Conservation (phyloP, 108 stramenopile species). For the Bacterosira constricta region DNA sequence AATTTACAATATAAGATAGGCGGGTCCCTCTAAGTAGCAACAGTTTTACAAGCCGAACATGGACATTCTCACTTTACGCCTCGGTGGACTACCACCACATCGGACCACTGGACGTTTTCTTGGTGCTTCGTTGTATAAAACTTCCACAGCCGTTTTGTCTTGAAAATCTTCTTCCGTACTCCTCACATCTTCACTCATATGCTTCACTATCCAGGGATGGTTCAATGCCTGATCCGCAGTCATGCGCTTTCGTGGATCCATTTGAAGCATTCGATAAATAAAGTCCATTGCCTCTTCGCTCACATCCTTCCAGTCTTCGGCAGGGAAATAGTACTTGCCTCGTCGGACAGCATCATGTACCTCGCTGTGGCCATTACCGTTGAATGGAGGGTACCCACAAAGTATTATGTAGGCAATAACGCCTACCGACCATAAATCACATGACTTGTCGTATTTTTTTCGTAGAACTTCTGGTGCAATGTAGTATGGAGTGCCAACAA, state of each 20-base stretch:
- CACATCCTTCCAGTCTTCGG: conserved; percentile 74
- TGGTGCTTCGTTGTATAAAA: no score
- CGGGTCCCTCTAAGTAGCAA: no score
- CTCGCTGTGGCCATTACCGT: conserved; percentile 46
- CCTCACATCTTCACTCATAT: no score
- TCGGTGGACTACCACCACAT: no score
- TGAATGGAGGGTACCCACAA: conserved; percentile 84
- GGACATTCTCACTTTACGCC: no score
- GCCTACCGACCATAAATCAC: conserved; percentile 82
- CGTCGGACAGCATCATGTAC: conserved; percentile 52
- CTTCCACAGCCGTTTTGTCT: neutral
- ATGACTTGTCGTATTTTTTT: conserved; percentile 47
- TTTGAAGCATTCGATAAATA: conserved; percentile 53
- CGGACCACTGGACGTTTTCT: no score
- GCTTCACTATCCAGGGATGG: conserved; percentile 71
- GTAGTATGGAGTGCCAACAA: conserved; percentile 64
- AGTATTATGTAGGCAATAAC: conserved; percentile 81
- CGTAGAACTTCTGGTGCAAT: conserved; percentile 66
- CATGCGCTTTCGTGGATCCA: conserved; percentile 67
- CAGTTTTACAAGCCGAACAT: no score
- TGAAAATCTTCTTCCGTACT: neutral
- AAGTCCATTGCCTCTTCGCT: conserved; percentile 61
- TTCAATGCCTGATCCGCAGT: conserved; percentile 72
- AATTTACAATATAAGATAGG: no score
- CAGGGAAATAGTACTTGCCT: conserved; percentile 64